Evolutionary conservation across 148 eudicot genomes (phyloP).

Genomic region (Bassia scoparia): DNA sequence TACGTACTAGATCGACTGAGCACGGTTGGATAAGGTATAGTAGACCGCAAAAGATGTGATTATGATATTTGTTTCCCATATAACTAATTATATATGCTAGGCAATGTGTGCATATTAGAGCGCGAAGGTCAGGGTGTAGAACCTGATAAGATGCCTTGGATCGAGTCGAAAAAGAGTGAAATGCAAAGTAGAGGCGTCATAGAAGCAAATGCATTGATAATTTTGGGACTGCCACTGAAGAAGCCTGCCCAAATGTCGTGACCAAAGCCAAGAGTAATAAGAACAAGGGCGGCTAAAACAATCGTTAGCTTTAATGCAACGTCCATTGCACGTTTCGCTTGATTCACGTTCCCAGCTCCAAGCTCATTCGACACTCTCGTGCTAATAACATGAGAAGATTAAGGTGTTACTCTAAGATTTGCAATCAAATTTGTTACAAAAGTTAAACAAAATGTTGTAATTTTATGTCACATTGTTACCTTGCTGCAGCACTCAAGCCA

Average conservation of each 20-base stretch:
- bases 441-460: background rate
- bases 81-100: background rate
- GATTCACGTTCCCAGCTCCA: constrained; percentile 55
- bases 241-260: constrained; percentile 64
- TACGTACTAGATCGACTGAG: background rate
- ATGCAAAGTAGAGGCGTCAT: constrained; percentile 54
- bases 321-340: constrained; percentile 63
- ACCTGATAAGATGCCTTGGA: constrained; percentile 95
- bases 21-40: background rate
- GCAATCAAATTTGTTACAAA: background rate
- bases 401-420: background rate
- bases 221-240: constrained; percentile 47
- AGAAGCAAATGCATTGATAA: constrained; percentile 46
- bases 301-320: constrained; percentile 67
- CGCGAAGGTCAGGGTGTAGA: background rate
- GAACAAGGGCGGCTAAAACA: constrained; percentile 42
- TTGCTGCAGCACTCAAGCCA: constrained; percentile 81
- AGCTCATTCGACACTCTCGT: constrained; percentile 92
- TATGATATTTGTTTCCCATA: no score
- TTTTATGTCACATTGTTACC: constrained; percentile 31
- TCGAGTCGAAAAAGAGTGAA: constrained; percentile 59
- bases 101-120: background rate
- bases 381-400: constrained; percentile 32
- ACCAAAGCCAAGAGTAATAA: constrained; percentile 52
- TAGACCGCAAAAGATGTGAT: no score